Evolutionary conservation across 257 asterid species (phyloP).

Genomic region (Primulina huaijiensis): DNA sequence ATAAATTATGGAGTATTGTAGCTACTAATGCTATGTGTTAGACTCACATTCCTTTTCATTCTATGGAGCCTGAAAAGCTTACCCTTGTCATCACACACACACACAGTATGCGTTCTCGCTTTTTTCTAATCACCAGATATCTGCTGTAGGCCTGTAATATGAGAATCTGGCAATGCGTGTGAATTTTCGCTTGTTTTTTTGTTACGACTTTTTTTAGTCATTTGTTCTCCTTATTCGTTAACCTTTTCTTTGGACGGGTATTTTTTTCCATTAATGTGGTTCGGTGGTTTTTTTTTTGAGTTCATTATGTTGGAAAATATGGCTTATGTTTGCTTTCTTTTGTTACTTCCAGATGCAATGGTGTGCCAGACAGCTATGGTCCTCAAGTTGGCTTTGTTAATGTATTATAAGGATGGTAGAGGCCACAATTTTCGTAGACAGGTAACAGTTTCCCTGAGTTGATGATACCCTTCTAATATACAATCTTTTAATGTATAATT

Average conservation of each 20-base stretch:
- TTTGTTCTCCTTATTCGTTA: too few species aligned
- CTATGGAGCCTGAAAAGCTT: neutral
- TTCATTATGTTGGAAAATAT: neutral
- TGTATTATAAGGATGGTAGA: conserved; percentile 68
- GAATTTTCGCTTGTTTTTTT: neutral
- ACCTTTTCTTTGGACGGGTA: too few species aligned
- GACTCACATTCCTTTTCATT: neutral
- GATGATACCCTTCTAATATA: neutral
- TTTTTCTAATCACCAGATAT: neutral
- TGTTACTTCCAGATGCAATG: conserved; percentile 62
- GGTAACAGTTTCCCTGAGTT: conserved; percentile 33
- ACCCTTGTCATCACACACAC: neutral
- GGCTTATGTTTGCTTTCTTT: conserved; percentile 2
- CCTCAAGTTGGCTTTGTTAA: conserved; percentile 57
- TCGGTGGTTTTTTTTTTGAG: neutral
- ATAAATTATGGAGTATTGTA: neutral
- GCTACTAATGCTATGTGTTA: neutral
- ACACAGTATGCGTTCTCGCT: neutral
- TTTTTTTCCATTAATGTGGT: too few species aligned
- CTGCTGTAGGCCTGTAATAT: neutral
- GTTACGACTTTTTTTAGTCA: too few species aligned
- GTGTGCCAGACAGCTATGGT: conserved; percentile 75
- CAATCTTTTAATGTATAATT: neutral
- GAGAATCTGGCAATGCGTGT: neutral
- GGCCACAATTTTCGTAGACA: conserved; percentile 80